Conservation (phyloP, 768 basidiomycete species). For the Strobilomyces confusus region DNA sequence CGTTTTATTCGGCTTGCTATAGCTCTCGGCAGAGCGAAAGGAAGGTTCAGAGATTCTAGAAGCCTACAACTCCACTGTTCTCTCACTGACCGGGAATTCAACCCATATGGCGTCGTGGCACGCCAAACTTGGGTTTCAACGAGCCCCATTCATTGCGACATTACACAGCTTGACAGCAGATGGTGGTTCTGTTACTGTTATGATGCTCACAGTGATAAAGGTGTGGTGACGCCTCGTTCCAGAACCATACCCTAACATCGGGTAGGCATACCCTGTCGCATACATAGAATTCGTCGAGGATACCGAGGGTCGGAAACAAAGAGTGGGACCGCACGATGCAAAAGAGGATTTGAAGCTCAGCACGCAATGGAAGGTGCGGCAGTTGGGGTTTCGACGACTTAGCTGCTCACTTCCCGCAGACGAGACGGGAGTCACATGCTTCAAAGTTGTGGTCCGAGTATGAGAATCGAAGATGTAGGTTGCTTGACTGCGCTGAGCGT, state of each 20-base stretch:
- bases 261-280: slow-evolving; percentile 67
- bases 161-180: slow-evolving; percentile 75
- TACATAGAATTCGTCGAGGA: slow-evolving; percentile 67
- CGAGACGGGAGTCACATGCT: slow-evolving; percentile 53
- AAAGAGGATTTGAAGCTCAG: slow-evolving; percentile 60
- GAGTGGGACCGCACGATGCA: slow-evolving; percentile 63
- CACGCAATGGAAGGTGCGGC: slow-evolving; percentile 68
- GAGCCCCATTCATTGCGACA: slow-evolving; percentile 63
- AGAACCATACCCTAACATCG: not conserved
- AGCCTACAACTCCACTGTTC: slow-evolving; percentile 61
- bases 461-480: slow-evolving; percentile 49
- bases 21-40: slow-evolving; percentile 68
- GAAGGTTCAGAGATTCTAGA: slow-evolving; percentile 83
- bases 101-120: slow-evolving; percentile 88
- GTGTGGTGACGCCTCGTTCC: slow-evolving; percentile 29
- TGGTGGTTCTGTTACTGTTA: slow-evolving; percentile 71
- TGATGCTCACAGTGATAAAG: slow-evolving; percentile 73
- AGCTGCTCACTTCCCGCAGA: slow-evolving; percentile 35
- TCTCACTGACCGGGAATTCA: slow-evolving; percentile 79
- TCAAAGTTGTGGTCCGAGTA: slow-evolving; percentile 53
- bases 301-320: slow-evolving; percentile 43
- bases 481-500: slow-evolving; percentile 62
- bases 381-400: not conserved
- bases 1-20: not conserved
- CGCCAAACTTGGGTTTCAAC: slow-evolving; percentile 76